These are phyloP conservation scores for Erodium texanum DNA, from an alignment of 441 rosid genomes.

Conservation along the genomic window DNA sequence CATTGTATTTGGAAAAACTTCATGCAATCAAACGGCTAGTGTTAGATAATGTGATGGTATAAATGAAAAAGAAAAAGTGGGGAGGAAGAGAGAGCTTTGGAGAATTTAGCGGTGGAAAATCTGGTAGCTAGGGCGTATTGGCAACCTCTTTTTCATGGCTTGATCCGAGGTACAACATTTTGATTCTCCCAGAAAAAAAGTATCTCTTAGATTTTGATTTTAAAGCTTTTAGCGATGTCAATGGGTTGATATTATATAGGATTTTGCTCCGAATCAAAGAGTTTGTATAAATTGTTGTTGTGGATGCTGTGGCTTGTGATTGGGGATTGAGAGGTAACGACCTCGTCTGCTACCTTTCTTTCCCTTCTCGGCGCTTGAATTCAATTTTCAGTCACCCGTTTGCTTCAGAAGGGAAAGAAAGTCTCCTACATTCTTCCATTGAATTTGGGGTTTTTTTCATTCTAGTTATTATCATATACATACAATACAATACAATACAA, in stretches of 20 bases:
- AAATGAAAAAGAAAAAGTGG: not conserved
- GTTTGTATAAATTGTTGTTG: not conserved
- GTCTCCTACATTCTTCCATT: not conserved
- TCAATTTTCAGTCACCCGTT: conserved; percentile 33
- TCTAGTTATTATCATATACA: not conserved
- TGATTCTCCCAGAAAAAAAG: not conserved
- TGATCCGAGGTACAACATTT: not conserved
- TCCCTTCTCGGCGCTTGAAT: conserved; percentile 46
- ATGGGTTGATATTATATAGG: not conserved
- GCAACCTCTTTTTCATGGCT: not conserved
- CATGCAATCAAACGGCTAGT: no score
- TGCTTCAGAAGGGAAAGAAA: conserved; percentile 40
- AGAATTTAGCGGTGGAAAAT: conserved; percentile 10
- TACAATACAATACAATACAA: no score
- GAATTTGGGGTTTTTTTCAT: not conserved
- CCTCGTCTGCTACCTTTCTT: conserved; percentile 32
- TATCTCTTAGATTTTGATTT: no score
- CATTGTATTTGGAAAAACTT: no score
- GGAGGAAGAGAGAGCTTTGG: conserved; percentile 1
- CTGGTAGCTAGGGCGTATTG: not conserved
- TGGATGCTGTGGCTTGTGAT: conserved; percentile 25
- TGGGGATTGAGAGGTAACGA: conserved; percentile 21
- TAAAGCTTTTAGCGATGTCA: no score
- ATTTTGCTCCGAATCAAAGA: no score
- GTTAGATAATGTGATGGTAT: no score